Percentiles rank a stretch among this genome's conserved stretches.
These are phyloP conservation scores for Populus hybrid DNA, from an alignment of 441 rosid species.

Conservation along the genomic window DNA sequence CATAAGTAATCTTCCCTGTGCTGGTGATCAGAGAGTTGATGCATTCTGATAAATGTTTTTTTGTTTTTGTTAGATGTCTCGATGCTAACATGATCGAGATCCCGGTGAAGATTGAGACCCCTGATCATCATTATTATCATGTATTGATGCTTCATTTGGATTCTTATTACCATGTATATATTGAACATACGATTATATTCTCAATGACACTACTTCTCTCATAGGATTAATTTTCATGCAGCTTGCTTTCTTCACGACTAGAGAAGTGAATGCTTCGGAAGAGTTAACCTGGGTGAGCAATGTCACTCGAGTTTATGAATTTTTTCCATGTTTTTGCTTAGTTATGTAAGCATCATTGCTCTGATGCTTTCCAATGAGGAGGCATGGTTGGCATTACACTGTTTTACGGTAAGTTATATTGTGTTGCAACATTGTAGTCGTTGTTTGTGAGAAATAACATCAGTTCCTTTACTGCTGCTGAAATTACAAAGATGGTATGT, in stretches of 20 bases:
- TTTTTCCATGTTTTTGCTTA: background rate
- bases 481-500: background rate
- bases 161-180: background rate
- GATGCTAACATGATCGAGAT: slow-evolving; percentile 94
- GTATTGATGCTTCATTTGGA: slow-evolving; percentile 35
- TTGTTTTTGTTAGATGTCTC: slow-evolving; percentile 50
- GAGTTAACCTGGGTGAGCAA: slow-evolving; percentile 95
- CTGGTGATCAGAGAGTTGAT: background rate
- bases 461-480: background rate
- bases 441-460: background rate
- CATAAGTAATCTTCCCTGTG: background rate
- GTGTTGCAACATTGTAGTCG: background rate
- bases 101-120: slow-evolving; percentile 86
- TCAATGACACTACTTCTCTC: slow-evolving; percentile 11
- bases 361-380: background rate
- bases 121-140: slow-evolving; percentile 71
- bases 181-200: background rate
- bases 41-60: slow-evolving; percentile 10
- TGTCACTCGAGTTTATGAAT: background rate
- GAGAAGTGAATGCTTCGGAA: slow-evolving; percentile 74
- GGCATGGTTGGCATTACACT: background rate
- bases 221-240: slow-evolving; percentile 34
- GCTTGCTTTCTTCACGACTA: slow-evolving; percentile 87
- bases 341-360: background rate
- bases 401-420: background rate